Evolutionary conservation across 2,329 filamentous ascomycete species (phyloP).

Genomic region (Chrysoporthe austroafricana): DNA sequence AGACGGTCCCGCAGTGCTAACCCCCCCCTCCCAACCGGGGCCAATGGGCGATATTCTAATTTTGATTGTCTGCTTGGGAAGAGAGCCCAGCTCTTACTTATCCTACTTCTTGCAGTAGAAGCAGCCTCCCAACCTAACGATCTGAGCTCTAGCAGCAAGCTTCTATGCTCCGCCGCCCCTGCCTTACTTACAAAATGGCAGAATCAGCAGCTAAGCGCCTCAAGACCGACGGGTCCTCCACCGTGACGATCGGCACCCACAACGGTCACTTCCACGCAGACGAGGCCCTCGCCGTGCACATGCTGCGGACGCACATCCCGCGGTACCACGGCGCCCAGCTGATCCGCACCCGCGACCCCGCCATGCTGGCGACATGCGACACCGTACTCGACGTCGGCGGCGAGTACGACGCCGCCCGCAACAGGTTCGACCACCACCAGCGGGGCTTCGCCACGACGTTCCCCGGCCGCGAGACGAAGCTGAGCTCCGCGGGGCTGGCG

Average conservation of each 20-base stretch:
- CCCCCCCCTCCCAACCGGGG: background rate
- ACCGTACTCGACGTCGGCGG: constrained; percentile 98
- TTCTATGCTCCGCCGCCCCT: constrained; percentile 49
- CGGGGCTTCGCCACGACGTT: constrained; percentile 86
- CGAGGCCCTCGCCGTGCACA: constrained; percentile 94
- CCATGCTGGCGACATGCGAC: constrained; percentile 78
- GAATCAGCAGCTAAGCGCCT: constrained; percentile 79
- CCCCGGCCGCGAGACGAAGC: constrained; percentile 81
- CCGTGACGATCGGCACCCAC: constrained; percentile 84
- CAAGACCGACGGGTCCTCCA: constrained; percentile 66
- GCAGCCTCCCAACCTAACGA: too few species aligned
- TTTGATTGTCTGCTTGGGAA: constrained; percentile 21
- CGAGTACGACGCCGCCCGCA: constrained; percentile 76
- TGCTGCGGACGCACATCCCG: constrained; percentile 82
- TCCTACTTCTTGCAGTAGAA: background rate
- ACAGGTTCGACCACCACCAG: constrained; percentile 98
- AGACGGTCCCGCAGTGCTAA: background rate
- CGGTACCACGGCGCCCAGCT: constrained; percentile 75
- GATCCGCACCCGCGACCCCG: constrained; percentile 85
- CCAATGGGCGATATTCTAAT: constrained; percentile 26
- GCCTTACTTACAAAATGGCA: constrained; percentile 54
- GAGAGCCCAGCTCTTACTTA: background rate
- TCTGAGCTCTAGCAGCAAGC: background rate
- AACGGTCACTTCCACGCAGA: constrained; percentile 99
- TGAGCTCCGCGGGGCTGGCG: constrained; percentile 90